Percentiles rank a stretch among this genome's conserved stretches.
Evolutionary conservation across 2,329 filamentous ascomycete species (phyloP).

Genomic region (Diaporthe sp.): DNA sequence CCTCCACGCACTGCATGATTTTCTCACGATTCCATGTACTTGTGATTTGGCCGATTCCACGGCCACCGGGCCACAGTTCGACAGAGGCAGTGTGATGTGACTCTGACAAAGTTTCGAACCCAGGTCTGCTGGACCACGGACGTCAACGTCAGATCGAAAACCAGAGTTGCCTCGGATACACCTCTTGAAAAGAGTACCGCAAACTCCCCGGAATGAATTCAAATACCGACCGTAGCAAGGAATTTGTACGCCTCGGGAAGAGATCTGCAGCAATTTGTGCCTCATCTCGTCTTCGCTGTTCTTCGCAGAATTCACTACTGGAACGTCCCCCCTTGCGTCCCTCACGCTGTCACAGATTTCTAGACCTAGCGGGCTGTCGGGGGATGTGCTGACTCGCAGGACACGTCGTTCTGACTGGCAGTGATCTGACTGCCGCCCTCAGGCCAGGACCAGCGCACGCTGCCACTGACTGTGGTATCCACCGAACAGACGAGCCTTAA

Average conservation of each 20-base stretch:
- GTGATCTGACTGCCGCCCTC: slow-evolving; percentile 15
- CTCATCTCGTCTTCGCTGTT: slow-evolving; percentile 34
- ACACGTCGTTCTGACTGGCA: slow-evolving; percentile 35
- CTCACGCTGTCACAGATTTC: slow-evolving; percentile 20
- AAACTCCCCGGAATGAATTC: slow-evolving; percentile 25
- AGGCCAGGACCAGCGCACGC: slow-evolving; percentile 4
- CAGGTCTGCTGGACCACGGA: slow-evolving; percentile 33
- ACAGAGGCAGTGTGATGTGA: slow-evolving; percentile 30
- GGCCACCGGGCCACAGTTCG: slow-evolving; percentile 11
- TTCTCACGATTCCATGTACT: background rate
- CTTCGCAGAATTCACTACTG: slow-evolving; percentile 18
- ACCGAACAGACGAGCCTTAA: slow-evolving; percentile 19
- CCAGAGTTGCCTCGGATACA: slow-evolving; percentile 27
- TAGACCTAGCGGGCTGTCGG: slow-evolving; percentile 25
- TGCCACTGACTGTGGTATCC: slow-evolving; percentile 3
- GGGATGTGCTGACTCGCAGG: slow-evolving; percentile 35
- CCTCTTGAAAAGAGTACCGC: background rate
- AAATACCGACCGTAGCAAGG: slow-evolving; percentile 25
- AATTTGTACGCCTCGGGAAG: slow-evolving; percentile 11
- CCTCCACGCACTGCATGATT: background rate
- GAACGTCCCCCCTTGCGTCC: slow-evolving; percentile 4
- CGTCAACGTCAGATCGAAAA: slow-evolving; percentile 31
- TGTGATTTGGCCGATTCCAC: slow-evolving; percentile 9
- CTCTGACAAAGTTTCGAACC: slow-evolving; percentile 22
- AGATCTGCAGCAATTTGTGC: slow-evolving; percentile 39